A percentile compares a stretch with the other conserved stretches of the same genome.
These are phyloP conservation scores for Fusarium sp. DNA, from an alignment of 2,329 filamentous ascomycete species.

Conservation along the genomic window DNA sequence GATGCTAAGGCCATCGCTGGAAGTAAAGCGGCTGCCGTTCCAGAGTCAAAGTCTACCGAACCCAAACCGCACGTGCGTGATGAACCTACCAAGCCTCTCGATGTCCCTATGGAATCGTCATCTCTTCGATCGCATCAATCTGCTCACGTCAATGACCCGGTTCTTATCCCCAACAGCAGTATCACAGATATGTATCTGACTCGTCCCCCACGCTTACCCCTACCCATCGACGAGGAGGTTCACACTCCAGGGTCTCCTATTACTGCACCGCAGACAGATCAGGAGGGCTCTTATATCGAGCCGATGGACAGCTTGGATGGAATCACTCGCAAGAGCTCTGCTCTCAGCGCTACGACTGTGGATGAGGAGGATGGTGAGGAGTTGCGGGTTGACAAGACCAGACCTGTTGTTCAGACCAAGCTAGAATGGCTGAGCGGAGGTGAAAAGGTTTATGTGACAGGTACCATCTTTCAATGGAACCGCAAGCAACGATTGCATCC, in stretches of 20 bases:
- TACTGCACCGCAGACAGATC: conserved; percentile 75
- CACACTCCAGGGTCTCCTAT: conserved; percentile 93
- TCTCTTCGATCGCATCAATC: conserved; percentile 56
- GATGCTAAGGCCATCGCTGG: conserved; percentile 30
- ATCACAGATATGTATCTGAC: conserved; percentile 74
- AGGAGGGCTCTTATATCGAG: conserved; percentile 66
- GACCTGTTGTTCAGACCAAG: conserved; percentile 83
- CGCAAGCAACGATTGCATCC: conserved; percentile 89
- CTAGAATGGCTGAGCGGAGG: conserved; percentile 88
- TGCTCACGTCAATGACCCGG: conserved; percentile 55
- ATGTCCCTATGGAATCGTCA: conserved; percentile 64
- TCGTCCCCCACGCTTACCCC: conserved; percentile 87
- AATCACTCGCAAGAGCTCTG: conserved; percentile 68
- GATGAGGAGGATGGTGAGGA: conserved; percentile 87
- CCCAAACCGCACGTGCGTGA: conserved; percentile 44
- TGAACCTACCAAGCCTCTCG: conserved; percentile 68
- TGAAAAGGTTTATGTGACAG: conserved; percentile 95
- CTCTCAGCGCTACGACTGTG: conserved; percentile 71
- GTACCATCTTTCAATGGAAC: conserved; percentile 98
- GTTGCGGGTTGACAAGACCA: conserved; percentile 78
- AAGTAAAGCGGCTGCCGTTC: conserved; percentile 24
- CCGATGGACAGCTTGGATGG: conserved; percentile 63
- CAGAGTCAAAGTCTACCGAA: conserved; percentile 24
- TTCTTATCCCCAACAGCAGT: conserved; percentile 67
- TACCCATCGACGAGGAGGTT: conserved; percentile 93